These are phyloP conservation scores for Echinosophora koreensis DNA, from an alignment of 306 rosid species.

Conservation along the genomic window DNA sequence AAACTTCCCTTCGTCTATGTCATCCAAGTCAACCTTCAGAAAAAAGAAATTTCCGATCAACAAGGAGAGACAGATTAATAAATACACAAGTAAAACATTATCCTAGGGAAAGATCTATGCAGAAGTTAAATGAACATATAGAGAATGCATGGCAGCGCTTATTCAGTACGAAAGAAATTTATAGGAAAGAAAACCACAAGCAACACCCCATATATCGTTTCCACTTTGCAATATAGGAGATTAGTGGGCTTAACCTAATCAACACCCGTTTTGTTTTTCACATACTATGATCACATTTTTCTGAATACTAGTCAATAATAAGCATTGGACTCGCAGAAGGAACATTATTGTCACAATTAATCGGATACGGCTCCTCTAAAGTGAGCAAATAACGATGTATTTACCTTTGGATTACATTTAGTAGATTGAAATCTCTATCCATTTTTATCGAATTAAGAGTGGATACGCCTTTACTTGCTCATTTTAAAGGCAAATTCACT, in stretches of 20 bases:
- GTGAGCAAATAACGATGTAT: too few relatives aligned
- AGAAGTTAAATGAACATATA: neutral
- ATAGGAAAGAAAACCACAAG: conserved; percentile 1
- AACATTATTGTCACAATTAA: neutral
- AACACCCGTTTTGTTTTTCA: conserved; percentile 1
- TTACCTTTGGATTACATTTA: too few relatives aligned
- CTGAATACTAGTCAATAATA: conserved; percentile 21
- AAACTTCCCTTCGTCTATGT: conserved; percentile 58
- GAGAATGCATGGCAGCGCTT: conserved; percentile 9
- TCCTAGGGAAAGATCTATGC: neutral
- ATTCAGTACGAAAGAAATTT: neutral
- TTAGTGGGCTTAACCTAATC: neutral
- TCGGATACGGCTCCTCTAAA: too few relatives aligned
- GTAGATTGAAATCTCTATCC: too few relatives aligned
- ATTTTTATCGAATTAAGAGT: too few relatives aligned
- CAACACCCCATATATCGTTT: neutral
- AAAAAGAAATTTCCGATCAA: conserved; percentile 40
- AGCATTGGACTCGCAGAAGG: conserved; percentile 26
- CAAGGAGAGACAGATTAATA: conserved; percentile 29
- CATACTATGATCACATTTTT: conserved; percentile 20
- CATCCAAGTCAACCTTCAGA: conserved; percentile 60
- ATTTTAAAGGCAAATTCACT: too few relatives aligned
- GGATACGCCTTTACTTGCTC: too few relatives aligned
- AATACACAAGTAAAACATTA: conserved; percentile 11
- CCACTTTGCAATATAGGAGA: neutral